Evolutionary conservation across 2,329 filamentous ascomycete genomes (phyloP).

Genomic region (Lachnellula subtilissima): DNA sequence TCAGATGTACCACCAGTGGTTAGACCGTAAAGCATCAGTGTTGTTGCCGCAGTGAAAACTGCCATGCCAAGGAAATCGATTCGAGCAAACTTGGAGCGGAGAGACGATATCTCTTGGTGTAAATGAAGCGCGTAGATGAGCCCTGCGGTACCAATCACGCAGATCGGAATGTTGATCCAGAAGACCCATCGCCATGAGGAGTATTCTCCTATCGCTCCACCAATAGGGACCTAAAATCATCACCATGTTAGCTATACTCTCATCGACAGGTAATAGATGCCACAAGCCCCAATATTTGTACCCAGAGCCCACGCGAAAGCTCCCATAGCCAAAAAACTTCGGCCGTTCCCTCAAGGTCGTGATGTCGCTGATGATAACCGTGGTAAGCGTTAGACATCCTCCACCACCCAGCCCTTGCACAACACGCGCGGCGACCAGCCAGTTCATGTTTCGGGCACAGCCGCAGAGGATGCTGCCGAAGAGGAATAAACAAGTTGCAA

Average conservation of each 20-base stretch:
- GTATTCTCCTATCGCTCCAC: conserved; percentile 43
- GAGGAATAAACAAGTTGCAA: conserved; percentile 11
- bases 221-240: conserved; percentile 29
- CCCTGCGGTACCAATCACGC: conserved; percentile 1
- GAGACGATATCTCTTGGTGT: conserved; percentile 7
- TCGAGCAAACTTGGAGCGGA: conserved; percentile 34
- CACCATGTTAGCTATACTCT: background rate
- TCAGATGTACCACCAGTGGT: conserved; percentile 8
- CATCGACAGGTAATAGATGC: background rate
- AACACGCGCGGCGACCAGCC: conserved; percentile 14
- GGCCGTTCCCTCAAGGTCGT: conserved; percentile 43
- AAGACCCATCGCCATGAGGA: conserved; percentile 27
- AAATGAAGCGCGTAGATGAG: conserved; percentile 11
- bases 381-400: conserved; percentile 40
- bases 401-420: conserved; percentile 42
- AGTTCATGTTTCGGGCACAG: conserved; percentile 11
- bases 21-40: conserved; percentile 5
- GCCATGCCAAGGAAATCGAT: conserved; percentile 59
- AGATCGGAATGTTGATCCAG: conserved; percentile 20
- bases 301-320: conserved; percentile 20
- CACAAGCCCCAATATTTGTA: conserved; percentile 12
- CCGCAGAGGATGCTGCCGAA: conserved; percentile 15
- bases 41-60: conserved; percentile 46
- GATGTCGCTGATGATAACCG: conserved; percentile 46
- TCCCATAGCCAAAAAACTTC: conserved; percentile 35